A percentile compares a stretch with the other conserved stretches of the same genome.
Evolutionary conservation across 2,329 filamentous ascomycete genomes (phyloP).

Genomic region (Dactylonectria macrodidyma): DNA sequence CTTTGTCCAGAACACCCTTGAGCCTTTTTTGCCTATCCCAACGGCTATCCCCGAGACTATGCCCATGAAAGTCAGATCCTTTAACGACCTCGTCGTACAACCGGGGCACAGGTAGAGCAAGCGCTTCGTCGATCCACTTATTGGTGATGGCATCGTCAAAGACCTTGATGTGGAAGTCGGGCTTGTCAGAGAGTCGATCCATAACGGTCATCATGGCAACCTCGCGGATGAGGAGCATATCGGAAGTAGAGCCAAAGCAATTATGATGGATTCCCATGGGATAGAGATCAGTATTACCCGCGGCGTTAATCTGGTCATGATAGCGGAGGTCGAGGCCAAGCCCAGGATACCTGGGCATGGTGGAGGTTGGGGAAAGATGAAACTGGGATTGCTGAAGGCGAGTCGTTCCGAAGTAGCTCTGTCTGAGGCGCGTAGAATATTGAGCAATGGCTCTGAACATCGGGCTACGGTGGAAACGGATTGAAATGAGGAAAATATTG

Average conservation of each 20-base stretch:
- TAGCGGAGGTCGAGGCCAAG: conserved; percentile 20
- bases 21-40: neutral
- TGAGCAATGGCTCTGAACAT: neutral
- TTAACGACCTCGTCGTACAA: neutral
- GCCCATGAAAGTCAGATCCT: neutral
- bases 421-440: neutral
- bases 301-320: conserved; percentile 1
- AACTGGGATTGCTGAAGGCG: neutral
- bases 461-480: neutral
- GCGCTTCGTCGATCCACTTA: conserved; percentile 39
- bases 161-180: conserved; percentile 52
- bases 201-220: conserved; percentile 54
- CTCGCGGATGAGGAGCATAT: conserved; percentile 48
- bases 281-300: neutral
- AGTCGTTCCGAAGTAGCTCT: neutral
- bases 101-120: neutral
- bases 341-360: conserved; percentile 20
- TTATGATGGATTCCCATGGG: conserved; percentile 19
- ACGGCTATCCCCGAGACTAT: neutral
- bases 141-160: conserved; percentile 41
- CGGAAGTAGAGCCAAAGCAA: conserved; percentile 13
- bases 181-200: conserved; percentile 55
- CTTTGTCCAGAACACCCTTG: neutral
- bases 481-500: neutral
- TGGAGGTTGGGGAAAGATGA: neutral